These are phyloP conservation scores for Pseudogymnoascus sp. DNA, from an alignment of 2,329 filamentous ascomycete species.

Conservation along the genomic window DNA sequence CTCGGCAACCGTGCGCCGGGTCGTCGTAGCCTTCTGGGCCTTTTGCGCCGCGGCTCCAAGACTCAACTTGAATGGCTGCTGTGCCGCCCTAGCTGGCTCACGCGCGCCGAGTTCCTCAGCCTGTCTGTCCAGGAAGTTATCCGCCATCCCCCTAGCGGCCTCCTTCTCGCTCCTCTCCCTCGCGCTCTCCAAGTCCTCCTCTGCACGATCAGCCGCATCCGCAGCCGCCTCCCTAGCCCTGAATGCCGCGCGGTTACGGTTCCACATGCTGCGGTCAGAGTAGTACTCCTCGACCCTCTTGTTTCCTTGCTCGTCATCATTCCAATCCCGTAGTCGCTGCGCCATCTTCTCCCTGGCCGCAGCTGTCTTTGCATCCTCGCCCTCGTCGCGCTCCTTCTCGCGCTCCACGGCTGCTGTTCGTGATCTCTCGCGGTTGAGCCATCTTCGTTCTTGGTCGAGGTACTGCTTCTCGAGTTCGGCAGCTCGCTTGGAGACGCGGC, in stretches of 20 bases:
- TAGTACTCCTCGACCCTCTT: conserved; percentile 77
- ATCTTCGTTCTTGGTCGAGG: conserved; percentile 77
- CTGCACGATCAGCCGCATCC: conserved; percentile 74
- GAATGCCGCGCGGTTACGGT: conserved; percentile 67
- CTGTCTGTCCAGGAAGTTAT: conserved; percentile 82
- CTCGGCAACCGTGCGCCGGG: conserved; percentile 78
- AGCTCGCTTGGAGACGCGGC: conserved; percentile 61
- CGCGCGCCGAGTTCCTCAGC: conserved; percentile 56
- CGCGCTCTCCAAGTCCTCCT: conserved; percentile 67
- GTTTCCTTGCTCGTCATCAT: conserved; percentile 75
- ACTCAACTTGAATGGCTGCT: conserved; percentile 83
- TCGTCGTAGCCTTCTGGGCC: conserved; percentile 45
- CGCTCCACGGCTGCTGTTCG: conserved; percentile 78
- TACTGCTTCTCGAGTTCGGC: conserved; percentile 73
- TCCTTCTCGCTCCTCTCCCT: conserved; percentile 65
- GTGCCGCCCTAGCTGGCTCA: conserved; percentile 33
- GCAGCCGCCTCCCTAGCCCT: conserved; percentile 63
- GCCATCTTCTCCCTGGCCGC: conserved; percentile 59
- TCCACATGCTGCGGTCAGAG: conserved; percentile 75
- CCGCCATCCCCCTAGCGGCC: conserved; percentile 73
- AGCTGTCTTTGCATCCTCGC: conserved; percentile 59
- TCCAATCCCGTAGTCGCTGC: conserved; percentile 69
- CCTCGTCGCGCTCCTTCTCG: conserved; percentile 70
- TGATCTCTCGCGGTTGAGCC: conserved; percentile 81
- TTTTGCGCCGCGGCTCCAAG: conserved; percentile 82